Evolutionary conservation across 371 early-diverging fungal species (phyloP).

Genomic region (Mucor circinelloides): DNA sequence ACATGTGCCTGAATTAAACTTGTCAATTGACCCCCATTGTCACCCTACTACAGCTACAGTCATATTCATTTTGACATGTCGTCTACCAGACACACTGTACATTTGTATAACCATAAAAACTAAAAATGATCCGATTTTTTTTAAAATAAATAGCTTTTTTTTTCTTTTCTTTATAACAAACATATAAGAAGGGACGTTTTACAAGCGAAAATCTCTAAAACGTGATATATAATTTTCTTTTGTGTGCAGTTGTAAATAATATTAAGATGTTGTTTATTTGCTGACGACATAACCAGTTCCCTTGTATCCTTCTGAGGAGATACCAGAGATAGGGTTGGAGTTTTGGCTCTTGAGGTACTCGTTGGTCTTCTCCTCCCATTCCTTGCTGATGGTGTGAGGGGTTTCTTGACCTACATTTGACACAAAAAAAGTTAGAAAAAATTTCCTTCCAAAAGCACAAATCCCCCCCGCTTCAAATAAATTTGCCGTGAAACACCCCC

Average conservation of each 20-base stretch:
- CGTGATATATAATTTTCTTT: conserved; percentile 18
- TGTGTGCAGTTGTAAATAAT: conserved; percentile 3
- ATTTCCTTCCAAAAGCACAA: background rate
- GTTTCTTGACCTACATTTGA: conserved; percentile 57
- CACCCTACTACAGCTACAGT: background rate
- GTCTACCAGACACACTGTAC: background rate
- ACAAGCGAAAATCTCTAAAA: conserved; percentile 5
- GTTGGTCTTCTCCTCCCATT: conserved; percentile 94
- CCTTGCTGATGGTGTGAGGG: conserved; percentile 79
- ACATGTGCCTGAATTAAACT: background rate
- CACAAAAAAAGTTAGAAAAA: background rate
- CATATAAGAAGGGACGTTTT: conserved; percentile 8
- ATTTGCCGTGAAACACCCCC: conserved; percentile 1
- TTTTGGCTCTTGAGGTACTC: conserved; percentile 81
- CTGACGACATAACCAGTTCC: conserved; percentile 72
- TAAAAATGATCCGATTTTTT: background rate
- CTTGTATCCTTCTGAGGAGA: conserved; percentile 84
- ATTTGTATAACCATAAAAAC: background rate
- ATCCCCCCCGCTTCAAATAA: background rate
- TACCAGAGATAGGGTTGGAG: conserved; percentile 90
- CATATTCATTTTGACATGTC: background rate
- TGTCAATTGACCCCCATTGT: background rate
- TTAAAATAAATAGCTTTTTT: conserved; percentile 1
- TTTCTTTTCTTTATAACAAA: conserved; percentile 13
- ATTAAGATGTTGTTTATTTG: conserved; percentile 21